Evolutionary conservation across 164 flowering plant genomes (phyloP).

Genomic region (Dillenia suffruticosa): DNA sequence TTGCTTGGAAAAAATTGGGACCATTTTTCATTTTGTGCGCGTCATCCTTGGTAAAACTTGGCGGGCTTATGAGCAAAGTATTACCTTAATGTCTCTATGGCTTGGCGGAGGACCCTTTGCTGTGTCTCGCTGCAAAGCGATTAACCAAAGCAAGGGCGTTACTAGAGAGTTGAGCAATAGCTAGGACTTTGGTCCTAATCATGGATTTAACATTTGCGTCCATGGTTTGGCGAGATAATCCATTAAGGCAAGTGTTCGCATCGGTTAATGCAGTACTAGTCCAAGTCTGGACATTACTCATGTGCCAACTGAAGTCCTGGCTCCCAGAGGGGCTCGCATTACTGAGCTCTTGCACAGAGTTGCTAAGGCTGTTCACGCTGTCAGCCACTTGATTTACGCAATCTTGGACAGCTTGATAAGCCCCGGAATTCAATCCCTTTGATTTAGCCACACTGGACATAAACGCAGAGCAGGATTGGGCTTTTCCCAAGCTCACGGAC

Average conservation of each 20-base stretch:
- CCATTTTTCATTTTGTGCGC: too few relatives aligned
- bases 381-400: constrained; percentile 29
- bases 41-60: too few relatives aligned
- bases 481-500: constrained; percentile 19
- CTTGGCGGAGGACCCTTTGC: too few relatives aligned
- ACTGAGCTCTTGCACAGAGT: constrained; percentile 23
- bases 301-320: constrained; percentile 22
- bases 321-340: constrained; percentile 8
- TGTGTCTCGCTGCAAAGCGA: constrained; percentile 14
- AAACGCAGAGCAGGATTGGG: constrained; percentile 12
- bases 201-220: constrained; percentile 9
- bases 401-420: constrained; percentile 22
- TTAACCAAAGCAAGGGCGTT: constrained; percentile 36
- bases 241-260: constrained; percentile 33
- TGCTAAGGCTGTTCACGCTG: constrained; percentile 22
- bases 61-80: too few relatives aligned
- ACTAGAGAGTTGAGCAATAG: constrained; percentile 30
- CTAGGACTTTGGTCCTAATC: constrained; percentile 10
- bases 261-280: constrained; percentile 44
- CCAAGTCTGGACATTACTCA: constrained; percentile 43
- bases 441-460: constrained; percentile 12
- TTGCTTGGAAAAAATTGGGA: too few relatives aligned
- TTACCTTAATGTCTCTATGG: too few relatives aligned
- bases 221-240: constrained; percentile 18
- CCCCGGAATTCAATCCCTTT: constrained; percentile 11